Conservation (phyloP, 192 early-diverging fungal genomes). For the Spinellus fusiger region DNA sequence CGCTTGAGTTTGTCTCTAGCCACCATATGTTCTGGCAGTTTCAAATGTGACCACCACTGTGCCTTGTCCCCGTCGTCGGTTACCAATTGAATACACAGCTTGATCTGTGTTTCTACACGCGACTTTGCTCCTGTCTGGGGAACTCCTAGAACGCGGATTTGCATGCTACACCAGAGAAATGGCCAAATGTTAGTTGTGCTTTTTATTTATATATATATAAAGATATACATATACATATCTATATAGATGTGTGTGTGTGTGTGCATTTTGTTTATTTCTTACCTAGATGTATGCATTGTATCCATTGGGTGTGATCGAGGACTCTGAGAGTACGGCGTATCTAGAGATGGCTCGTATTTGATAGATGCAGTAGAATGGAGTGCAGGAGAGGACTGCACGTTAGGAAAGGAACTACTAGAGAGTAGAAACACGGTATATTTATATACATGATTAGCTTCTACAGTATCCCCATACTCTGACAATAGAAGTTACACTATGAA, state of each 20-base stretch:
- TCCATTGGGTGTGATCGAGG: too few relatives aligned
- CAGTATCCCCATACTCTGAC: background rate
- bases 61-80: slow-evolving; percentile 68
- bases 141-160: slow-evolving; percentile 38
- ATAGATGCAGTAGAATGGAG: background rate
- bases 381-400: background rate
- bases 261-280: too few relatives aligned
- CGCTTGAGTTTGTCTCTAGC: slow-evolving; percentile 68
- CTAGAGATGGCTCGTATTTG: slow-evolving; percentile 2
- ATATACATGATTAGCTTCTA: background rate
- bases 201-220: background rate
- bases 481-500: background rate
- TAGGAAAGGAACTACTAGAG: background rate
- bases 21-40: slow-evolving; percentile 80
- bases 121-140: slow-evolving; percentile 66
- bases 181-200: background rate
- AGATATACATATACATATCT: background rate
- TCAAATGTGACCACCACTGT: slow-evolving; percentile 75
- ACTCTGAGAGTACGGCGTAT: too few relatives aligned
- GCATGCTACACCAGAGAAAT: slow-evolving; percentile 12
- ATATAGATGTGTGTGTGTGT: background rate
- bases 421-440: background rate
- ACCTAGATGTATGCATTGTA: too few relatives aligned
- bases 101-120: slow-evolving; percentile 92
- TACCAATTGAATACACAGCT: slow-evolving; percentile 80